Conservation (phyloP, 2,329 filamentous ascomycete species). For the Nigrospora oryzae region DNA sequence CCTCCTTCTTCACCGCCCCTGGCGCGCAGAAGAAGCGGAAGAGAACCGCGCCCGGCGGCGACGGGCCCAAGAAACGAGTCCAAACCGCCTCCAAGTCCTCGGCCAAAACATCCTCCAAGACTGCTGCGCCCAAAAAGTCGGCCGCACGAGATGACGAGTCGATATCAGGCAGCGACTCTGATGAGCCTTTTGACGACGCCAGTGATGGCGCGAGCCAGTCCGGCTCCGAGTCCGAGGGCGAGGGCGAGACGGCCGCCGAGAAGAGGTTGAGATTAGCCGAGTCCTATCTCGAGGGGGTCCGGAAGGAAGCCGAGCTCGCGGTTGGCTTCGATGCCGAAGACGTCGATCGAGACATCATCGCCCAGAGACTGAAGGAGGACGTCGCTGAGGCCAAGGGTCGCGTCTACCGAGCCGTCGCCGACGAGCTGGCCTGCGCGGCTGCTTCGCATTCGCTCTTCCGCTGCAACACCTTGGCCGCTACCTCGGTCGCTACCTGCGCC, state of each 20-base stretch:
- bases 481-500: slow-evolving; percentile 68
- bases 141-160: slow-evolving; percentile 57
- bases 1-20: slow-evolving; percentile 90
- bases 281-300: slow-evolving; percentile 85
- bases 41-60: slow-evolving; percentile 42
- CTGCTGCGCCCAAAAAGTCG: slow-evolving; percentile 33
- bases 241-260: slow-evolving; percentile 83
- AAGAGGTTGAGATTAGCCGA: slow-evolving; percentile 81
- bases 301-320: slow-evolving; percentile 68
- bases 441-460: slow-evolving; percentile 67
- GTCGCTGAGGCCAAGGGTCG: slow-evolving; percentile 86
- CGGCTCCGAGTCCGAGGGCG: slow-evolving; percentile 58
- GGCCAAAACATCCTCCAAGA: slow-evolving; percentile 25
- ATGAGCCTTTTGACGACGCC: slow-evolving; percentile 46
- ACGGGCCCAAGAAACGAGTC: slow-evolving; percentile 51
- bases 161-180: slow-evolving; percentile 78
- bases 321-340: slow-evolving; percentile 89
- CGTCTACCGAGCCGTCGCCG: slow-evolving; percentile 73
- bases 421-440: slow-evolving; percentile 59
- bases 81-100: not conserved
- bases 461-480: slow-evolving; percentile 69
- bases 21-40: slow-evolving; percentile 88
- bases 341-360: slow-evolving; percentile 86
- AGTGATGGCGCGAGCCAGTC: slow-evolving; percentile 34
- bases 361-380: slow-evolving; percentile 73